phyloP scores from a whole-genome alignment of 306 rosid species.

The Ormosia emarginata region DNA sequence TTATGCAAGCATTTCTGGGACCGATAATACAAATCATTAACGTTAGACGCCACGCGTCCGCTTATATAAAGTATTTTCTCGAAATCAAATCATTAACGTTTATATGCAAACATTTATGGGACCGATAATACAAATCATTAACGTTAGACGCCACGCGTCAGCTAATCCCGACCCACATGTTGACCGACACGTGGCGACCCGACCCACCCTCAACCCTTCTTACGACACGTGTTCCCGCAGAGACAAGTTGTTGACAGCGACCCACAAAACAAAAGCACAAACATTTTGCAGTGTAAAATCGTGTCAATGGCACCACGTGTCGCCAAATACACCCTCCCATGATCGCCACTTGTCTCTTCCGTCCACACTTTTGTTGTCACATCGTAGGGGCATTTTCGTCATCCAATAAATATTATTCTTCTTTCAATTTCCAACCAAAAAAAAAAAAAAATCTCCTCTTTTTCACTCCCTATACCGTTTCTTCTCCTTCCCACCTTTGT shows the following conservation, averaged over 20 bases:
- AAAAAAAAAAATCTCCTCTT: no score
- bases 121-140: no score
- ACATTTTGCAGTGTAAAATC: constrained; percentile 29
- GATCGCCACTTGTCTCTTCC: constrained; percentile 48
- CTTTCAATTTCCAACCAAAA: no score
- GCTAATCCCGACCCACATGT: neutral
- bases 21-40: no score
- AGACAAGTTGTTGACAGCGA: constrained; percentile 40
- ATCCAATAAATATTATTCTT: neutral
- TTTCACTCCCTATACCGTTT: neutral
- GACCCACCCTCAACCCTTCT: no score
- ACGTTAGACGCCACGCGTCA: constrained; percentile 36
- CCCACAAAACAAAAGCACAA: constrained; percentile 31
- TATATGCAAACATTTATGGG: no score
- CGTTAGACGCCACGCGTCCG: no score
- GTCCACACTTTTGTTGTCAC: constrained; percentile 24
- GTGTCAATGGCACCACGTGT: constrained; percentile 55
- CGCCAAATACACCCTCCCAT: neutral
- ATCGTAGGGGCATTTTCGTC: constrained; percentile 49
- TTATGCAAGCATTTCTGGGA: no score
- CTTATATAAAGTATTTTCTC: no score
- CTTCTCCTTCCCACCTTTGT: neutral
- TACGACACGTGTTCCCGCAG: constrained; percentile 44
- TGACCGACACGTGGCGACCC: constrained; percentile 40
- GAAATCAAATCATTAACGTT: no score